A percentile compares a stretch with the other conserved stretches of the same genome.
Evolutionary conservation across 1,284 basidiomycete species (phyloP).

Genomic region (Fistulina hepatica): DNA sequence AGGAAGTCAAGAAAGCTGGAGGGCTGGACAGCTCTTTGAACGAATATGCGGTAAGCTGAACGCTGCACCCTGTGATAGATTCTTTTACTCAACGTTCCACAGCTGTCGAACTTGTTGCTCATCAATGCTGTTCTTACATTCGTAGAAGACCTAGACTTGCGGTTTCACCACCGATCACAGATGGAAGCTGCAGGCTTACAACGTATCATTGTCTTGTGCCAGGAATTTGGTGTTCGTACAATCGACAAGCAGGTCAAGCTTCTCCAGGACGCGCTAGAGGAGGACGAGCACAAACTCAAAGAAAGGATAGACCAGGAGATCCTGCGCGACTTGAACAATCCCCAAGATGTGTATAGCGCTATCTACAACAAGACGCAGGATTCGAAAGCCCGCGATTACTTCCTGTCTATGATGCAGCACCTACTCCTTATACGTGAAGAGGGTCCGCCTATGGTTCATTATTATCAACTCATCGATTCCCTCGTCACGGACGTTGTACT

Average conservation of each 20-base stretch:
- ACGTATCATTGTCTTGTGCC: constrained; percentile 65
- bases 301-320: constrained; percentile 72
- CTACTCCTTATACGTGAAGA: constrained; percentile 85
- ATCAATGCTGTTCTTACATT: constrained; percentile 55
- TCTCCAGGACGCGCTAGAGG: constrained; percentile 60
- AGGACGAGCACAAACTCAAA: constrained; percentile 71
- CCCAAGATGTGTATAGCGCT: constrained; percentile 82
- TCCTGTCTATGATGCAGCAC: constrained; percentile 89
- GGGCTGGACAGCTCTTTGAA: constrained; percentile 59
- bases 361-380: constrained; percentile 67
- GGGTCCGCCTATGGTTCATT: constrained; percentile 72
- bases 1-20: constrained; percentile 66
- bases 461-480: constrained; percentile 92
- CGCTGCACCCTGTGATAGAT: constrained; percentile 11
- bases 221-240: constrained; percentile 49
- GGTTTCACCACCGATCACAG: constrained; percentile 76
- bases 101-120: constrained; percentile 63
- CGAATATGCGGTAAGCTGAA: constrained; percentile 69
- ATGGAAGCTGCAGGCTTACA: constrained; percentile 84
- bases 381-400: constrained; percentile 75
- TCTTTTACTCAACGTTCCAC: constrained; percentile 13
- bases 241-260: constrained; percentile 64
- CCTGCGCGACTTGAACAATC: constrained; percentile 68
- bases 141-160: constrained; percentile 69
- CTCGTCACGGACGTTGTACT: constrained; percentile 88